Evolutionary conservation across 768 basidiomycete species (phyloP), one percentile per base, ranked within the genome.

Genomic region (Phallus indusiatus): DNA sequence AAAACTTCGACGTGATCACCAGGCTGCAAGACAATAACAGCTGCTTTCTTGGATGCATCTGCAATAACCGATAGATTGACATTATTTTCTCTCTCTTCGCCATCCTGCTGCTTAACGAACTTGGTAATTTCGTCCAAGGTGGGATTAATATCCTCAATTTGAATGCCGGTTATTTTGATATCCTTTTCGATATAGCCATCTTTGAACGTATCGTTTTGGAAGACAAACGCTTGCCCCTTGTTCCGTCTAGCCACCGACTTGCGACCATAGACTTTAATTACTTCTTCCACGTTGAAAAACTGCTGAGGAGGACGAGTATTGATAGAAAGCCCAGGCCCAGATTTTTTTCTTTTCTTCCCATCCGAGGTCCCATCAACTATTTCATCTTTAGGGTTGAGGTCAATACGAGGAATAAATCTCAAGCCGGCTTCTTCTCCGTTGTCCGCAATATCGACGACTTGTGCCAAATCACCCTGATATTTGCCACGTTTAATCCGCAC

Each of bases 1-100:
- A 94, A 94, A 14, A 98, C 92, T 69, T 99, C 96, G 50, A 99
- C 85, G 64, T 93, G 90, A 73, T 99, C 96, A 52, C 96, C 96
- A 0, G 96, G 96, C 68, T 96, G 93, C n/a, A 99, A 76, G 7
- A 93, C 91, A 11, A 89, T 82, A 35, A 93, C 88, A n/a, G 93
- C 90, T 5, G 90, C 86, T 67, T 91, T 94, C 50, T 86, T 78
- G 1, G 94, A 90, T 2, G 92, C 91, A 70, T 95, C 94, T 0
- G 93, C 93, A 60, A 98, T 94, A 54, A 90, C 82, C 14, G 88
- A 88, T 48, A 97, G 76, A 69, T 98, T 92, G 51, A 96, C 84
- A n/a, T 80, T 75, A 34, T 76, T 75, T 55, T 86, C 86, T 48
- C 78, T 78, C 48, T 83, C 82, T 14, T 78, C 80, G 28, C 83